A percentile compares a stretch with the other conserved stretches of the same genome.
phyloP scores from a whole-genome alignment of 371 early-diverging fungal species.

The Apophysomyces sp. region DNA sequence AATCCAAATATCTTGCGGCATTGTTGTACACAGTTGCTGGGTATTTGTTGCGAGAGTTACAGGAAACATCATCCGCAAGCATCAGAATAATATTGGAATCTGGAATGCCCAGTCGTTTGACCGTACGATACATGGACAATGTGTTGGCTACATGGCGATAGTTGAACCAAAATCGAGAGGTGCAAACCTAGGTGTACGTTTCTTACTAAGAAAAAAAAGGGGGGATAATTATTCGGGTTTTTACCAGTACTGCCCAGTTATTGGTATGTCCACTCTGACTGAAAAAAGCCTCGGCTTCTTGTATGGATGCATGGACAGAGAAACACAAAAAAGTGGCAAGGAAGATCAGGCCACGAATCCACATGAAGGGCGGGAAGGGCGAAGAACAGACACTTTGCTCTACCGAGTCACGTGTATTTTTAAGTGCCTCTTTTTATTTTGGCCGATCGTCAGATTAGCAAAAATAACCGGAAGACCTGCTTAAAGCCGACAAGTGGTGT shows the following conservation, averaged over 20 bases:
- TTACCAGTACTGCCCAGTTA: constrained; percentile 96
- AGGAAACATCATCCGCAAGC: constrained; percentile 97
- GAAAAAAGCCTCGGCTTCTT: constrained; percentile 54
- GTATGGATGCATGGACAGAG: not conserved
- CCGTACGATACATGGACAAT: constrained; percentile 93
- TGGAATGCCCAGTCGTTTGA: constrained; percentile 97
- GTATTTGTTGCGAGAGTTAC: constrained; percentile 91
- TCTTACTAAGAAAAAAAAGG: no score
- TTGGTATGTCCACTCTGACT: constrained; percentile 78
- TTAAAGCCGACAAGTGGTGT: not conserved
- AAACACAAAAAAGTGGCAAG: not conserved
- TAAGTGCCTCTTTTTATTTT: no score
- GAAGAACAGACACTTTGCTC: not conserved
- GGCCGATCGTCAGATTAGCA: constrained; percentile 2
- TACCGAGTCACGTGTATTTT: not conserved
- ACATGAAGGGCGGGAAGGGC: not conserved
- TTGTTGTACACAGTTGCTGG: constrained; percentile 95
- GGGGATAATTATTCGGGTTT: no score
- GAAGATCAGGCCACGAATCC: constrained; percentile 3
- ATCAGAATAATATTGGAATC: constrained; percentile 97
- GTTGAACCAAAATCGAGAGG: constrained; percentile 98
- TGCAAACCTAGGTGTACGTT: constrained; percentile 91
- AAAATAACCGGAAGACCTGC: not conserved
- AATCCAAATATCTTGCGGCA: constrained; percentile 74
- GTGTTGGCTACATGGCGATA: constrained; percentile 96